Conservation (phyloP, 2,329 filamentous ascomycete species). For the Ophiostoma sp. region DNA sequence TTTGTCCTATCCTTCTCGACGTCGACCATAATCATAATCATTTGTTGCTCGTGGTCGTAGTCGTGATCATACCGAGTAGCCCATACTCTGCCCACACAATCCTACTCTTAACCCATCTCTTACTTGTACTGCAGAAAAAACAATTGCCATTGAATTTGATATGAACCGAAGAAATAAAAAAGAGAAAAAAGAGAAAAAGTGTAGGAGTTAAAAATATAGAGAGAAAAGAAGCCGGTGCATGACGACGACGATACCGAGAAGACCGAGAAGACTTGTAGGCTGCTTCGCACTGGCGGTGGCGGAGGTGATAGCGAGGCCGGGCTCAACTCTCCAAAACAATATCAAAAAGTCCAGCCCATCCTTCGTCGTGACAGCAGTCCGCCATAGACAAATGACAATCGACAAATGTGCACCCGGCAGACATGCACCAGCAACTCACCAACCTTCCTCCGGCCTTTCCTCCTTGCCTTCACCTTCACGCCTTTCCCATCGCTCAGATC, state of each 20-base stretch:
- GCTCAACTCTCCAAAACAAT: not conserved
- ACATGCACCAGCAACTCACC: constrained; percentile 12
- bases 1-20: not conserved
- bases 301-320: not conserved
- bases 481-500: constrained; percentile 15
- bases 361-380: not conserved
- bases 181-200: constrained; percentile 16
- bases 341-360: not conserved
- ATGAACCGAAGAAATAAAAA: constrained; percentile 19
- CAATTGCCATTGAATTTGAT: constrained; percentile 19
- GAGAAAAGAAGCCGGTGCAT: constrained; percentile 23
- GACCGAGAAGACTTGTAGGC: constrained; percentile 20
- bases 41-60: not conserved
- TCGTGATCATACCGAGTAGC: not conserved
- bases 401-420: not conserved
- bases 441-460: constrained; percentile 11
- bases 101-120: not conserved
- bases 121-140: constrained; percentile 15
- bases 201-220: constrained; percentile 13
- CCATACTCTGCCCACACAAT: not conserved
- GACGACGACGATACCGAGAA: constrained; percentile 17
- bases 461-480: constrained; percentile 16
- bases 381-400: not conserved
- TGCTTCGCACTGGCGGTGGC: constrained; percentile 1
- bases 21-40: not conserved